phyloP scores from a whole-genome alignment of 805 yeast species.

The Pichia kluyveri region DNA sequence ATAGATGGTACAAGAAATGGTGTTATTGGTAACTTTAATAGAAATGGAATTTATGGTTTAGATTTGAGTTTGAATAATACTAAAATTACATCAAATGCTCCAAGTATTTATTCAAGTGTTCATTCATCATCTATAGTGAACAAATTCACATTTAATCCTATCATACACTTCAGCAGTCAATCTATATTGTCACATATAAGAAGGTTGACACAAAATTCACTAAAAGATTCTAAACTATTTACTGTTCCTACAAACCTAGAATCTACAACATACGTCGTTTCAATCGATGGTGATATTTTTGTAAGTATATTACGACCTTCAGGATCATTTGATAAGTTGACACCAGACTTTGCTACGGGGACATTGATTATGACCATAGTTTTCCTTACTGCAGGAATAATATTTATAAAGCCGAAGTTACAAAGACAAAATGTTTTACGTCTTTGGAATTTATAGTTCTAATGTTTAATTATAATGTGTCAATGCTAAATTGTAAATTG shows the following conservation, averaged over 20 bases:
- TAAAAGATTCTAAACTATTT: slow-evolving; percentile 23
- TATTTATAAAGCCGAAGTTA: slow-evolving; percentile 50
- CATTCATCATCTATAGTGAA: slow-evolving; percentile 45
- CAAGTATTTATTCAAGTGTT: slow-evolving; percentile 13
- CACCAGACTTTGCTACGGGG: slow-evolving; percentile 54
- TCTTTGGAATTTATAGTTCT: slow-evolving; percentile 32
- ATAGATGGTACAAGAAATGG: slow-evolving; percentile 58
- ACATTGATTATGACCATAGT: slow-evolving; percentile 55
- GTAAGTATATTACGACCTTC: slow-evolving; percentile 78
- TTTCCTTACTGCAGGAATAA: slow-evolving; percentile 37
- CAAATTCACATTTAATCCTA: slow-evolving; percentile 57
- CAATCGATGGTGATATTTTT: slow-evolving; percentile 61
- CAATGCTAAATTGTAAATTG: no score
- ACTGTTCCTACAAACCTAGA: slow-evolving; percentile 63
- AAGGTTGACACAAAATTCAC: slow-evolving; percentile 22
- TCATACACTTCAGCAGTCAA: slow-evolving; percentile 40
- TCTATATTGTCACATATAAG: slow-evolving; percentile 45
- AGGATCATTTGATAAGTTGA: slow-evolving; percentile 69
- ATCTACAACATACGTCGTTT: slow-evolving; percentile 68
- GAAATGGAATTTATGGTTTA: slow-evolving; percentile 26
- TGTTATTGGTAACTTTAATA: slow-evolving; percentile 31
- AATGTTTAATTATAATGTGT: no score
- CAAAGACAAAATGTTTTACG: slow-evolving; percentile 41
- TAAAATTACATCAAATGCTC: slow-evolving; percentile 25
- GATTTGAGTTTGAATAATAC: not conserved